These are phyloP conservation scores for Geotrichum armillariae DNA, from an alignment of 1,139 yeast genomes.

Conservation along the genomic window DNA sequence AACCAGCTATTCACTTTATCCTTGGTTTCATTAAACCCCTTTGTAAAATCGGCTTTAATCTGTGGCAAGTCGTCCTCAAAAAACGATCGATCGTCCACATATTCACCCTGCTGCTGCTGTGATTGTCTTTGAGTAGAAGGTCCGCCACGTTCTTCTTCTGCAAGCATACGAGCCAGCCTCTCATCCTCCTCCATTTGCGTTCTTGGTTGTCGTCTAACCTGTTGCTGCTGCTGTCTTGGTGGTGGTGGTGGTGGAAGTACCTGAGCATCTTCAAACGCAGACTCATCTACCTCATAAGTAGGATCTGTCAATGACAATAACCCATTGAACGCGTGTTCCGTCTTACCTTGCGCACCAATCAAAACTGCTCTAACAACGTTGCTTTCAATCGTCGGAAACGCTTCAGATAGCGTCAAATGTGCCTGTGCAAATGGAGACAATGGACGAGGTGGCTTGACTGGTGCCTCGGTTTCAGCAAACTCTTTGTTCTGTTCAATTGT, in stretches of 20 bases:
- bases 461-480: constrained; percentile 41
- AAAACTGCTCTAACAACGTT: constrained; percentile 72
- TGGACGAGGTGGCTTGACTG: constrained; percentile 75
- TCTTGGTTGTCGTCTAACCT: not conserved
- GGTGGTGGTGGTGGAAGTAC: constrained; percentile 35
- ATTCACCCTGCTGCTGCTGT: constrained; percentile 31
- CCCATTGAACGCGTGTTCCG: constrained; percentile 89
- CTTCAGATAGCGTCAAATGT: constrained; percentile 60
- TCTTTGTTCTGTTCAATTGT: not conserved
- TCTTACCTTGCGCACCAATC: constrained; percentile 80
- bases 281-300: constrained; percentile 54
- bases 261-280: constrained; percentile 33
- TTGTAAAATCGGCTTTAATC: constrained; percentile 66
- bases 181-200: constrained; percentile 42
- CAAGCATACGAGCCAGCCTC: constrained; percentile 74
- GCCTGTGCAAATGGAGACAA: constrained; percentile 55
- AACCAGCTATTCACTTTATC: constrained; percentile 82
- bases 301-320: constrained; percentile 81
- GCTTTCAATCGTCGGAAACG: constrained; percentile 76
- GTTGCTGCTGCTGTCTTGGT: not conserved
- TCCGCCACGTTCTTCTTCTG: constrained; percentile 43
- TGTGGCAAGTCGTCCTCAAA: constrained; percentile 64
- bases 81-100: constrained; percentile 41
- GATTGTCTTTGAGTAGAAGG: constrained; percentile 22
- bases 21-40: constrained; percentile 83